phyloP scores from a whole-genome alignment of 208 protist species.

The Wallacemonas collosoma region DNA sequence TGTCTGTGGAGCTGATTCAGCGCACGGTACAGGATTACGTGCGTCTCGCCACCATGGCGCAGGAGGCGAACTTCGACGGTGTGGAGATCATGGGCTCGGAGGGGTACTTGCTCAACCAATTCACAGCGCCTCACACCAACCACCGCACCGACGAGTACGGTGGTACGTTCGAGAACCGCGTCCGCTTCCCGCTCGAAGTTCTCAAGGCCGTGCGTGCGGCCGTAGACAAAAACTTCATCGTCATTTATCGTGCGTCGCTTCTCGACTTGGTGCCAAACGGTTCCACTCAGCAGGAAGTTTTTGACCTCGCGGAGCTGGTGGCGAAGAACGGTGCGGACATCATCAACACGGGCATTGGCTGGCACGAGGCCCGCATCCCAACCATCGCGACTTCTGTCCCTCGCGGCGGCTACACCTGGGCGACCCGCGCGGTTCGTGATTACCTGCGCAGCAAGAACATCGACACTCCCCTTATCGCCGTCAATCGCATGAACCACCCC shows the following conservation, averaged over 20 bases:
- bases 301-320: slow-evolving; percentile 63
- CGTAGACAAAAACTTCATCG: slow-evolving; percentile 78
- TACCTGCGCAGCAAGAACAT: slow-evolving; percentile 49
- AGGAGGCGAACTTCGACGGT: slow-evolving; percentile 85
- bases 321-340: slow-evolving; percentile 66
- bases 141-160: slow-evolving; percentile 89
- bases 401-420: slow-evolving; percentile 71
- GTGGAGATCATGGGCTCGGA: slow-evolving; percentile 91
- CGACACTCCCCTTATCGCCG: slow-evolving; percentile 64
- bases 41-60: slow-evolving; percentile 43
- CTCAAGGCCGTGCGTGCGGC: slow-evolving; percentile 52
- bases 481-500: slow-evolving; percentile 85
- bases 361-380: slow-evolving; percentile 89
- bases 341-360: slow-evolving; percentile 91
- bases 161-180: slow-evolving; percentile 79
- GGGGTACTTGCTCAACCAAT: slow-evolving; percentile 91
- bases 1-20: slow-evolving; percentile 47
- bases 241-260: slow-evolving; percentile 88
- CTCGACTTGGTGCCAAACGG: slow-evolving; percentile 84
- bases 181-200: slow-evolving; percentile 80
- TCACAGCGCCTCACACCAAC: slow-evolving; percentile 78
- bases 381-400: slow-evolving; percentile 88
- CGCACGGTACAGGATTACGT: slow-evolving; percentile 70
- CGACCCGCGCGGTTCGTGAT: slow-evolving; percentile 43
- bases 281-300: slow-evolving; percentile 69